Evolutionary conservation across 148 eudicot genomes (phyloP), one percentile per base, ranked within the genome.

Genomic region (Beta vulgaris): DNA sequence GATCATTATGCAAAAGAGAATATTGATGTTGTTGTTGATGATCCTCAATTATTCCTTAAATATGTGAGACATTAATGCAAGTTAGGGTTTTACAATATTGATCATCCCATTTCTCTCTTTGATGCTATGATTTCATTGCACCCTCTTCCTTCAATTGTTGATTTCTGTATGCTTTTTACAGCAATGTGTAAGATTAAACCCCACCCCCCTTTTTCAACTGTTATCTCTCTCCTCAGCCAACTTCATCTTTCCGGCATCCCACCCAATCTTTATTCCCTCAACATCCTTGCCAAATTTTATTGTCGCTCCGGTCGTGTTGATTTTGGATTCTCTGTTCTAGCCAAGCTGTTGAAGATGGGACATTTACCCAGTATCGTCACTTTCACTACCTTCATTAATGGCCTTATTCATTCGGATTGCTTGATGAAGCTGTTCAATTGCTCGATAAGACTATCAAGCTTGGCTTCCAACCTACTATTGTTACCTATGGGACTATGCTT

Each of bases 271-370:
- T 31, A 74, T 62, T 62, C 69, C 2, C 3, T 74, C 5, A 42
- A 28, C 29, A 74, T 74, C n/a, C 31, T 74, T 4, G 46, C 46
- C 3, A 74, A 54, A 25, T 66, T 72, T 14, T 75, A 51, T 29
- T 54, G 54, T 26, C 37, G 31, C 0, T 67, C 67, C 48, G 60
- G 60, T 19, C n/a, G n/a, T n/a, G n/a, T n/a, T n/a, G n/a, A n/a
- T n/a, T n/a, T n/a, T n/a, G n/a, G n/a, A n/a, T n/a, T n/a, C n/a
- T n/a, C n/a, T n/a, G n/a, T n/a, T n/a, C n/a, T n/a, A n/a, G n/a
- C n/a, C n/a, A n/a, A n/a, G 43, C 11, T 28, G 75, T 72, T 21
- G 75, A 72, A 71, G 61, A 28, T 71, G 51, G 73, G 73, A 0
- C 32, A 16, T n/a, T 61, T 4, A 3, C 73, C 44, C 1, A 13